phyloP scores from a whole-genome alignment of 2,329 filamentous ascomycete species.

The Pseudogymnoascus sp. region DNA sequence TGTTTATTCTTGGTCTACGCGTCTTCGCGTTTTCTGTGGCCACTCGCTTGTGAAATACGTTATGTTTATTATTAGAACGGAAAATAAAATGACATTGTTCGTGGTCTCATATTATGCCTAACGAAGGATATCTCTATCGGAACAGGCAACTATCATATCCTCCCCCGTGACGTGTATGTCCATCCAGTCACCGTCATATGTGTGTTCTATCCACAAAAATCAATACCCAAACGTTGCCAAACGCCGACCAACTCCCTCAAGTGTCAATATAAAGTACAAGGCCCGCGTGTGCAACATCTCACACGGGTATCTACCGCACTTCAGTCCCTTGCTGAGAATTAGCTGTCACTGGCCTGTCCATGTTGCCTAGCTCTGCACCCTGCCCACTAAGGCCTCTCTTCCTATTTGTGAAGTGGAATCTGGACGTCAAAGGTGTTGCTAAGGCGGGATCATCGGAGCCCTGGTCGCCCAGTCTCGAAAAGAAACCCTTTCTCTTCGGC shows the following conservation, averaged over 20 bases:
- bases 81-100: not conserved
- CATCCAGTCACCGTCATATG: not conserved
- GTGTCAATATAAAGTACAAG: not conserved
- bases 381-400: conserved; percentile 67
- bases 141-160: not conserved
- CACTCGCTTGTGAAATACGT: too few species aligned
- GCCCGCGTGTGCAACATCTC: not conserved
- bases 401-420: conserved; percentile 54
- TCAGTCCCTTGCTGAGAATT: conserved; percentile 7
- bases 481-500: conserved; percentile 67
- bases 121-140: conserved; percentile 1
- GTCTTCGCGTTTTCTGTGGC: too few species aligned
- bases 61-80: not conserved
- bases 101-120: not conserved
- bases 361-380: conserved; percentile 63
- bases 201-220: not conserved
- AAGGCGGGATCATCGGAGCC: conserved; percentile 34
- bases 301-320: conserved; percentile 1
- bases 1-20: too few species aligned
- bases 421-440: conserved; percentile 41
- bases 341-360: conserved; percentile 34
- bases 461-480: conserved; percentile 69
- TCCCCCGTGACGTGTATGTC: not conserved
- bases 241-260: not conserved
- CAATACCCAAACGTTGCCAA: not conserved